These are phyloP conservation scores for Pythium guiyangense DNA, from an alignment of 352 stramenopile genomes.

Conservation along the genomic window DNA sequence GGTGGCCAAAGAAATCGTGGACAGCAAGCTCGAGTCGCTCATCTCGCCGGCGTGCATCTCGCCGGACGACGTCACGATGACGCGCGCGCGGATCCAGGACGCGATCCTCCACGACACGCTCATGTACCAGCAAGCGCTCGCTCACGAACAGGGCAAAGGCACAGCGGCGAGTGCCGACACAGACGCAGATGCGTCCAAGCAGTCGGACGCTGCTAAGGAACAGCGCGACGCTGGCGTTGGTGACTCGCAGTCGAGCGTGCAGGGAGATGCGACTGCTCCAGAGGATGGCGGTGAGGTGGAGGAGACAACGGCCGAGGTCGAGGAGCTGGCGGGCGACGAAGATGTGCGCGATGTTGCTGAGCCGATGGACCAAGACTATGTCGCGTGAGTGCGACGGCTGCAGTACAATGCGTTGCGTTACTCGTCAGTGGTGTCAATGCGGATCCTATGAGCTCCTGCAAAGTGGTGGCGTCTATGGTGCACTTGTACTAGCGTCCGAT, in stretches of 20 bases:
- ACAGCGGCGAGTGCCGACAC: not conserved
- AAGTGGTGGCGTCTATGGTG: no score
- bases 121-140: conserved; percentile 18
- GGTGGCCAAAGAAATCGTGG: conserved; percentile 32
- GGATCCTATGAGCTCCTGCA: not conserved
- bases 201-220: not conserved
- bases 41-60: conserved; percentile 35
- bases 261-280: no score
- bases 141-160: conserved; percentile 11
- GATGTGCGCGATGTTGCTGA: not conserved
- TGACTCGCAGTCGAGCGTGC: no score
- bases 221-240: no score
- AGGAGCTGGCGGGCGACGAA: not conserved
- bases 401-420: no score
- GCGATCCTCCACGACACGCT: conserved; percentile 27
- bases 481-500: no score
- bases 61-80: conserved; percentile 31
- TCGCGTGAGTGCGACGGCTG: no score
- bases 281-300: no score
- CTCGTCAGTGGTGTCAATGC: not conserved
- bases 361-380: not conserved
- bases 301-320: no score
- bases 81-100: conserved; percentile 26
- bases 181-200: not conserved
- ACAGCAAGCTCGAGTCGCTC: conserved; percentile 31